Conservation (phyloP, 495 filamentous ascomycete genomes). For the Tetracladium marchalianum region DNA sequence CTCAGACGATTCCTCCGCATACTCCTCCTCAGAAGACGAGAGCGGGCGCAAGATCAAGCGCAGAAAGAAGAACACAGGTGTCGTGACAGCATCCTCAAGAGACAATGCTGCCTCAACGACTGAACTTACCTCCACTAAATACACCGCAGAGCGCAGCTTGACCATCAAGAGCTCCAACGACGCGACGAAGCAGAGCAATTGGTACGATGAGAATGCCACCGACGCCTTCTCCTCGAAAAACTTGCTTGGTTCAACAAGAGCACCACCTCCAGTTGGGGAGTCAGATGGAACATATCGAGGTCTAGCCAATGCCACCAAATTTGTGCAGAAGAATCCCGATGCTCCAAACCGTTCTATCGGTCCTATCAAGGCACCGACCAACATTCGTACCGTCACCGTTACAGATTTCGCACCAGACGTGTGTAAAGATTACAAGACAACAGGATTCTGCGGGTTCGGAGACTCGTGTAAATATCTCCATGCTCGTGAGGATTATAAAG, state of each 20-base stretch:
- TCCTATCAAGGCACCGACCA: constrained; percentile 80
- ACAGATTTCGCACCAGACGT: constrained; percentile 91
- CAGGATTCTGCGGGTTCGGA: constrained; percentile 75
- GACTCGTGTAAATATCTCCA: constrained; percentile 86
- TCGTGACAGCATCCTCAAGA: constrained; percentile 44
- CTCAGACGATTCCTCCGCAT: constrained; percentile 44
- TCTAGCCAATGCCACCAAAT: constrained; percentile 57
- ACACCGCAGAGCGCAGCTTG: constrained; percentile 46
- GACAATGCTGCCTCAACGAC: constrained; percentile 27
- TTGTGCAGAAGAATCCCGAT: constrained; percentile 76
- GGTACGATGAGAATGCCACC: constrained; percentile 64
- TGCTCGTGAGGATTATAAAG: constrained; percentile 76
- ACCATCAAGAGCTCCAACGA: constrained; percentile 63
- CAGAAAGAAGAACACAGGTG: constrained; percentile 56
- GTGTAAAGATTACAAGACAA: constrained; percentile 92
- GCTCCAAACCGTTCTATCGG: constrained; percentile 64
- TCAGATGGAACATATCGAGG: constrained; percentile 69
- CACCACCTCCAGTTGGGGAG: constrained; percentile 17
- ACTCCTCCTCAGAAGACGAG: constrained; percentile 71
- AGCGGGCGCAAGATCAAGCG: constrained; percentile 67
- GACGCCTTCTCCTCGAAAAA: constrained; percentile 43
- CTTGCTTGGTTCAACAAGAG: constrained; percentile 54
- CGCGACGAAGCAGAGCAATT: constrained; percentile 87
- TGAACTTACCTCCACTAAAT: constrained; percentile 43
- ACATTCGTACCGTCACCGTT: constrained; percentile 82